These are phyloP conservation scores for Peniophora sp. DNA, from an alignment of 1,284 basidiomycete genomes.

Conservation along the genomic window DNA sequence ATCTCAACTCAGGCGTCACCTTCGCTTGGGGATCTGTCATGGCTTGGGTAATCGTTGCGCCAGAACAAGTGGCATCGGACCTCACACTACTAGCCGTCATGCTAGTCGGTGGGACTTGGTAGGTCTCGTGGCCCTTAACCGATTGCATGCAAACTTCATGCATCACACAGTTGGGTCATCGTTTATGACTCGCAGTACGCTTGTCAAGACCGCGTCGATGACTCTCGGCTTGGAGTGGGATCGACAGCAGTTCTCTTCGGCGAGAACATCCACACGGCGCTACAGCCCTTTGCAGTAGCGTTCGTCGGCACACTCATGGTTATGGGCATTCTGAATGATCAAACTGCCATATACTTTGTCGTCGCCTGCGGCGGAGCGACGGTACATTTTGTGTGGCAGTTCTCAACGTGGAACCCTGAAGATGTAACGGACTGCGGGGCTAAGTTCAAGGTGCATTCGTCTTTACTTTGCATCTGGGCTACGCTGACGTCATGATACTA, in stretches of 20 bases:
- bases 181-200: conserved; percentile 52
- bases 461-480: too few species aligned
- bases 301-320: conserved; percentile 31
- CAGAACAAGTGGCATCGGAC: too few species aligned
- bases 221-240: conserved; percentile 44
- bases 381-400: conserved; percentile 37
- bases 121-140: too few species aligned
- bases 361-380: conserved; percentile 32
- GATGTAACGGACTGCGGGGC: conserved; percentile 19
- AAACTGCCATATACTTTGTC: conserved; percentile 32
- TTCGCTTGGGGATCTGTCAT: not conserved
- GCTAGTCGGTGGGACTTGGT: too few species aligned
- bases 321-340: conserved; percentile 24
- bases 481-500: too few species aligned
- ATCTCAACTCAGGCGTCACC: too few species aligned
- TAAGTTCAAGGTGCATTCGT: not conserved
- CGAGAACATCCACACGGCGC: conserved; percentile 29
- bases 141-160: too few species aligned
- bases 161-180: conserved; percentile 28
- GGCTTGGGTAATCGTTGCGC: too few species aligned
- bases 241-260: conserved; percentile 52
- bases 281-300: conserved; percentile 32
- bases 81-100: too few species aligned
- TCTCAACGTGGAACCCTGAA: not conserved
- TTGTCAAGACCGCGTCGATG: conserved; percentile 48